phyloP scores from a whole-genome alignment of 2,329 filamentous ascomycete genomes.

The Fusarium sp. region DNA sequence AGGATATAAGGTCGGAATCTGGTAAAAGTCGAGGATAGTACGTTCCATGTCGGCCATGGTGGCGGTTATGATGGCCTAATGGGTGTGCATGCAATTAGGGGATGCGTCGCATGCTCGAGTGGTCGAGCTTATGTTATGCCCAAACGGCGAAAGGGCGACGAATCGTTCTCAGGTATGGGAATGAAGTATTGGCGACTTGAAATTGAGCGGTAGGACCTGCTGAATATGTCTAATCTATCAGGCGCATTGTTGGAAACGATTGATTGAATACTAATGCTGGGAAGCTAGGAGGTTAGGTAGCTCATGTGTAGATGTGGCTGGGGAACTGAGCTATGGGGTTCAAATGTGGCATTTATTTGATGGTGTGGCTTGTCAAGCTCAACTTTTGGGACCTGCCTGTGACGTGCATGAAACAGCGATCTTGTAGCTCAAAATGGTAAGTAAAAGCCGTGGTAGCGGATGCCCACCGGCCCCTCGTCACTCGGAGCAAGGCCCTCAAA shows the following conservation, averaged over 20 bases:
- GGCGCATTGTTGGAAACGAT: slow-evolving; percentile 9
- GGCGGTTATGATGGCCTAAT: slow-evolving; percentile 26
- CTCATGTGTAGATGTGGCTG: slow-evolving; percentile 3
- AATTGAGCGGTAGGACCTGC: not conserved
- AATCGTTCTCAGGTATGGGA: not conserved
- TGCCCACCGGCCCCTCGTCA: slow-evolving; percentile 37
- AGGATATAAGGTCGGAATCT: slow-evolving; percentile 81
- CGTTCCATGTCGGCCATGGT: slow-evolving; percentile 78
- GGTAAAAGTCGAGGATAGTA: slow-evolving; percentile 88
- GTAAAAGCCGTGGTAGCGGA: slow-evolving; percentile 14
- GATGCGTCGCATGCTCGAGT: slow-evolving; percentile 34
- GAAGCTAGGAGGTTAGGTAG: slow-evolving; percentile 15
- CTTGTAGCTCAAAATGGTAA: slow-evolving; percentile 3
- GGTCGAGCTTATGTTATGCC: slow-evolving; percentile 11
- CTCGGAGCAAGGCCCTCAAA: slow-evolving; percentile 26
- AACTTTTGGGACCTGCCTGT: slow-evolving; percentile 7
- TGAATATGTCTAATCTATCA: not conserved
- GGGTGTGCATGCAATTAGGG: slow-evolving; percentile 33
- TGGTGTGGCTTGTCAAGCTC: not conserved
- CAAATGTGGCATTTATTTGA: slow-evolving; percentile 11
- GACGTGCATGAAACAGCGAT: slow-evolving; percentile 22
- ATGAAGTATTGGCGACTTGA: not conserved
- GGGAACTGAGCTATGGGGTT: not conserved
- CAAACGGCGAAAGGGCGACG: slow-evolving; percentile 1
- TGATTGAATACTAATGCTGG: slow-evolving; percentile 17